Conservation (phyloP, 78 protist species). For the Chrysochromulina parva region DNA sequence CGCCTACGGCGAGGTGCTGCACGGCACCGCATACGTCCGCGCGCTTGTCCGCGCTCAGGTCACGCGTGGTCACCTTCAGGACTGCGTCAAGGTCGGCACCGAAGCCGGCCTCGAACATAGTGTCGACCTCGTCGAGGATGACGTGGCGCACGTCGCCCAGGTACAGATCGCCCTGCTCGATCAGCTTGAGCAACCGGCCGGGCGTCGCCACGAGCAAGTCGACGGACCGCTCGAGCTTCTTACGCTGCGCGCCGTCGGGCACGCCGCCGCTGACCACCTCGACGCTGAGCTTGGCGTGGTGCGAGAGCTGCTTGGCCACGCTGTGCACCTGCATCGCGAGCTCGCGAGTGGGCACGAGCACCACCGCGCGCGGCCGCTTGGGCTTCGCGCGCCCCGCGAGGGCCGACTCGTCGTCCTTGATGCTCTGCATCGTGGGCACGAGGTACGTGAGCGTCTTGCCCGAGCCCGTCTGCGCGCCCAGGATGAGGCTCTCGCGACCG, state of each 20-base stretch:
- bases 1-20: slow-evolving; percentile 26
- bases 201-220: slow-evolving; percentile 71
- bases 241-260: neutral
- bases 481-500: neutral
- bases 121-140: slow-evolving; percentile 75
- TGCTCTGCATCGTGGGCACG: slow-evolving; percentile 61
- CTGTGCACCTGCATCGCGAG: slow-evolving; percentile 59
- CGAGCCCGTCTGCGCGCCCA: slow-evolving; percentile 58
- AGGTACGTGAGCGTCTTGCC: slow-evolving; percentile 84
- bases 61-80: neutral
- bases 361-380: slow-evolving; percentile 62
- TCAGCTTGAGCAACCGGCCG: slow-evolving; percentile 42
- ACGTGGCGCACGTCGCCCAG: slow-evolving; percentile 45
- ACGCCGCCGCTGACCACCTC: neutral
- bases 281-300: neutral
- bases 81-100: slow-evolving; percentile 48
- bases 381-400: slow-evolving; percentile 19
- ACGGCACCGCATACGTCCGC: neutral
- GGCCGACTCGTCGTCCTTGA: slow-evolving; percentile 46
- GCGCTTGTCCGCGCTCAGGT: neutral
- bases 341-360: slow-evolving; percentile 78
- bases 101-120: slow-evolving; percentile 71
- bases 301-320: neutral
- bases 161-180: slow-evolving; percentile 26
- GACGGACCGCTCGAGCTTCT: slow-evolving; percentile 3